Evolutionary conservation across 192 early-diverging fungal species (phyloP).

Genomic region (Umbelopsis sp.): DNA sequence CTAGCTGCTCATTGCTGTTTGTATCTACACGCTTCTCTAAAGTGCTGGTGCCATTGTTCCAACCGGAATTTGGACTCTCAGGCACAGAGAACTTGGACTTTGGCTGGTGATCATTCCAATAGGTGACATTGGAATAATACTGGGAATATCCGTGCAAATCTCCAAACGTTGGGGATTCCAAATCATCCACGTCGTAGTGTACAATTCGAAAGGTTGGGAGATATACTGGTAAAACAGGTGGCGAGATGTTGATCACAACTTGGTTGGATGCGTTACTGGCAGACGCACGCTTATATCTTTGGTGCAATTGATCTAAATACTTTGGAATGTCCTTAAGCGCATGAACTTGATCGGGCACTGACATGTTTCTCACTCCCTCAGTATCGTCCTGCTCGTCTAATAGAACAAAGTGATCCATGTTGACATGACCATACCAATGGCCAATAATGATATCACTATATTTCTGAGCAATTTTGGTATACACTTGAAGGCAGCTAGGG

Average conservation of each 20-base stretch:
- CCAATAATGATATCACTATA: constrained; percentile 60
- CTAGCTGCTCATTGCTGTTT: not conserved
- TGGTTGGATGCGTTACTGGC: constrained; percentile 34
- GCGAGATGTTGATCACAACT: constrained; percentile 55
- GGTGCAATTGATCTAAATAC: constrained; percentile 44
- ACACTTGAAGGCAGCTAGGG: constrained; percentile 42
- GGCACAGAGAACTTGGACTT: not conserved
- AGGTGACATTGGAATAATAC: constrained; percentile 44
- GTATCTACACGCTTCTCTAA: not conserved
- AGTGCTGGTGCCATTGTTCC: too few species aligned
- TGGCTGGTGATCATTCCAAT: constrained; percentile 34
- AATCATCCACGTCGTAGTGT: constrained; percentile 44
- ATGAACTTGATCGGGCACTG: not conserved
- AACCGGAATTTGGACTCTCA: too few species aligned
- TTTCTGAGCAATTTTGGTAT: constrained; percentile 43
- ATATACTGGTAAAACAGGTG: constrained; percentile 67
- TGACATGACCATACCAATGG: constrained; percentile 77
- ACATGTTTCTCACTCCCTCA: not conserved
- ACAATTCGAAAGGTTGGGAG: constrained; percentile 66
- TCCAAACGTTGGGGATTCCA: constrained; percentile 32
- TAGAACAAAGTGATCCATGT: constrained; percentile 59
- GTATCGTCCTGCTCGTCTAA: constrained; percentile 5
- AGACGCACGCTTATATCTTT: constrained; percentile 40
- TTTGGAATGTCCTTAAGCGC: not conserved
- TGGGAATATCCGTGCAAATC: constrained; percentile 44